Base-by-base conservation (phyloP, 768 basidiomycete genomes). In the Tricholoma terreum region DNA sequence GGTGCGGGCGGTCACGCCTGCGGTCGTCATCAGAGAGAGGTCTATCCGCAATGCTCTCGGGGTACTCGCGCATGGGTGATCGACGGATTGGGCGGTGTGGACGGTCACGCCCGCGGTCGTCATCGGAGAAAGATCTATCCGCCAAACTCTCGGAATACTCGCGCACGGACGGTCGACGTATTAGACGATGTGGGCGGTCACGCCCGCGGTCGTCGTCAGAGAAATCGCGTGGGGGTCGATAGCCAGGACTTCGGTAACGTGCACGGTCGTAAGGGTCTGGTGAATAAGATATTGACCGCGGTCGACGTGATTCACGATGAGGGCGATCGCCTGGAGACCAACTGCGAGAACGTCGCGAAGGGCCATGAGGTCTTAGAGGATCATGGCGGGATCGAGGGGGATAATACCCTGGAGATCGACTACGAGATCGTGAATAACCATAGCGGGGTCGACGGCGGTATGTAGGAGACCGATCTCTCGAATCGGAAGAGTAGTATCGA, bases 311-410 rank as follows among this genome's bases (percentile, higher is more conserved):
- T 38, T 50, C 36, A 61, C 52, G 54, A 31, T 42, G 56, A 55
- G 57, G 58, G 33, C 50, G 54, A 11, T 56, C 27, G 22, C 45
- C 9, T 14, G 56, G 38, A 22, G 46, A 38, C 21, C 56, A 52
- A 19, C 58, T 53, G 21, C 63, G 63, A 3, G 55, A 61, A 17
- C 63, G 55, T 14, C 21, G 42, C 15, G 59, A 59, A n/a, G n/a
- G 33, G 10, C 21, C 36, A 17, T 33, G 52, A n/a, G 38, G 48
- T 24, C 58, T 6, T 6, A 2, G 54, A 53, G 40, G 33, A 52
- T 52, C 69, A 30, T 68, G 68, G 24, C 64, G 65, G 22, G 62
- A 61, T 24, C 54, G 68, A 21, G 8, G 36, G 42, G n/a, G 43
- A 31, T 17, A 48, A 57, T 54, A 34, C 48, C 1, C 34, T 56